These are phyloP conservation scores for Xylaria acuta DNA, from an alignment of 495 filamentous ascomycete species.

Conservation along the genomic window DNA sequence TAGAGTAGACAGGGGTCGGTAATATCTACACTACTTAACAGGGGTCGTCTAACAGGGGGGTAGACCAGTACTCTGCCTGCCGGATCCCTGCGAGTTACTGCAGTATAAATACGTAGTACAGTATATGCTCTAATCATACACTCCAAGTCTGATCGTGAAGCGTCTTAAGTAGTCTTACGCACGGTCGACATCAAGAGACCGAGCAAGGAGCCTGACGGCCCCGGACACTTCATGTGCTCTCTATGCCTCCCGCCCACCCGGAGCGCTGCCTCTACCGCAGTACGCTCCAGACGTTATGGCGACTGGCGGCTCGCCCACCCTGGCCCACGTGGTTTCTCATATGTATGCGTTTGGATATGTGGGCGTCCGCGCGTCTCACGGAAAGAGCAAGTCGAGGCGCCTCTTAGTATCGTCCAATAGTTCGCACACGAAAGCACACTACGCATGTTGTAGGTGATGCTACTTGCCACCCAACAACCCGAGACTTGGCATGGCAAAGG, in stretches of 20 bases:
- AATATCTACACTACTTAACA: no score
- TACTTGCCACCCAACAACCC: background rate
- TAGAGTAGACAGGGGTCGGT: no score
- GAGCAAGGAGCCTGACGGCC: background rate
- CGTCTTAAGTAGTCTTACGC: background rate
- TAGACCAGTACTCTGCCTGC: slow-evolving; percentile 13
- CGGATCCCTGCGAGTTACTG: slow-evolving; percentile 1
- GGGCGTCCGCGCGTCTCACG: background rate
- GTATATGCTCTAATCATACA: background rate
- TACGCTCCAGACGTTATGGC: background rate
- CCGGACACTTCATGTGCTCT: background rate
- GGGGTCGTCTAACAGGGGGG: no score
- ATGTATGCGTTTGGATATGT: slow-evolving; percentile 1
- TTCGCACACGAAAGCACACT: background rate
- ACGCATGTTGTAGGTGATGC: background rate
- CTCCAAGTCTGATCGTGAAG: slow-evolving; percentile 6
- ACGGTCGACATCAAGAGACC: slow-evolving; percentile 5
- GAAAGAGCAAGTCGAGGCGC: no score
- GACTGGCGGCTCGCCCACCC: background rate
- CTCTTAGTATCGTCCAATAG: background rate
- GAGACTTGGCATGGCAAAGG: background rate
- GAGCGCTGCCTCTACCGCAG: background rate
- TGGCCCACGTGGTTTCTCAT: slow-evolving; percentile 11
- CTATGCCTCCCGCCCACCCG: background rate
- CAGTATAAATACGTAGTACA: background rate